These are phyloP conservation scores for Rhynchosporium graminicola DNA, from an alignment of 2,329 filamentous ascomycete genomes.

Conservation along the genomic window DNA sequence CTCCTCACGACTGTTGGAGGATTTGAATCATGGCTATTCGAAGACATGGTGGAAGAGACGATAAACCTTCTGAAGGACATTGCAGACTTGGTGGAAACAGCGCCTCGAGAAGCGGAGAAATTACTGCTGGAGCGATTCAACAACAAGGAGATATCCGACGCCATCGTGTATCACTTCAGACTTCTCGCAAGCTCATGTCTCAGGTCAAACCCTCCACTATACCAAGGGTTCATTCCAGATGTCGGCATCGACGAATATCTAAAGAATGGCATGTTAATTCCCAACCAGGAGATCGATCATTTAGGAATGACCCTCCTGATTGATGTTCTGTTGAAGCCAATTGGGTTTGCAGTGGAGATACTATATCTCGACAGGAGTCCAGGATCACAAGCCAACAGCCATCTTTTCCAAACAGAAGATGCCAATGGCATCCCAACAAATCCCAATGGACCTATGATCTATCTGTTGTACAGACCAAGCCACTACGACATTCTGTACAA, in stretches of 20 bases:
- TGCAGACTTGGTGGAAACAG: slow-evolving; percentile 52
- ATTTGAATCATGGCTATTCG: slow-evolving; percentile 68
- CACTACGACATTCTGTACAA: slow-evolving; percentile 96
- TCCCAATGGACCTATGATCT: slow-evolving; percentile 52
- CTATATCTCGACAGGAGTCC: slow-evolving; percentile 87
- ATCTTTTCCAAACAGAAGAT: slow-evolving; percentile 46
- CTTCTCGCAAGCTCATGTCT: slow-evolving; percentile 84
- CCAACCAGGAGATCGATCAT: slow-evolving; percentile 85
- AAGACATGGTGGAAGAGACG: slow-evolving; percentile 81
- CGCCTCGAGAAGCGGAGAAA: slow-evolving; percentile 51
- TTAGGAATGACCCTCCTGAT: slow-evolving; percentile 78
- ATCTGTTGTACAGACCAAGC: slow-evolving; percentile 68
- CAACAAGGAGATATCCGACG: slow-evolving; percentile 63
- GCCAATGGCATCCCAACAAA: slow-evolving; percentile 40
- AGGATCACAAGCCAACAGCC: slow-evolving; percentile 70
- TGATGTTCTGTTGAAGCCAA: slow-evolving; percentile 77
- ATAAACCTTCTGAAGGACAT: slow-evolving; percentile 67
- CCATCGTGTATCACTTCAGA: slow-evolving; percentile 83
- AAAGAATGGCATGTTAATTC: slow-evolving; percentile 68
- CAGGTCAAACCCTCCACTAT: slow-evolving; percentile 69
- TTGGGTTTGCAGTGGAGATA: slow-evolving; percentile 79
- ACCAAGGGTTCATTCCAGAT: slow-evolving; percentile 69
- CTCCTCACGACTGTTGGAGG: slow-evolving; percentile 72
- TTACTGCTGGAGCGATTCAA: slow-evolving; percentile 71
- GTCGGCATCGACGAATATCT: slow-evolving; percentile 68